phyloP scores from a whole-genome alignment of 2,329 filamentous ascomycete species.

The Fusarium solani-melongenae region DNA sequence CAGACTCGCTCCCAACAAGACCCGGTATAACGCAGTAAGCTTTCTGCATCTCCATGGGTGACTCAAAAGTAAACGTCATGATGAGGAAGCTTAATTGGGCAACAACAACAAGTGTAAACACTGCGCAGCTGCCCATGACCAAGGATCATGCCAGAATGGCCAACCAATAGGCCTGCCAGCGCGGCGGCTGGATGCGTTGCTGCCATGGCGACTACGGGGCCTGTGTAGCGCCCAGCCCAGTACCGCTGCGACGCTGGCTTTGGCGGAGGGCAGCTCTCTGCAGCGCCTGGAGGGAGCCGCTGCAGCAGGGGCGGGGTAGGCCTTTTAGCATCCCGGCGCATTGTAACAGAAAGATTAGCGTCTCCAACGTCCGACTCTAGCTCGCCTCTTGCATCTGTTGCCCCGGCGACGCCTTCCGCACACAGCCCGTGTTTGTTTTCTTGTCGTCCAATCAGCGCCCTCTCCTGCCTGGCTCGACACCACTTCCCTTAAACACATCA shows the following conservation, averaged over 20 bases:
- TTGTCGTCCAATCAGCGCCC: slow-evolving; percentile 43
- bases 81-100: slow-evolving; percentile 28
- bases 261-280: slow-evolving; percentile 25
- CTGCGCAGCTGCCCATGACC: slow-evolving; percentile 21
- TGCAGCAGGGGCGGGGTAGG: slow-evolving; percentile 42
- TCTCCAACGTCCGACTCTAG: slow-evolving; percentile 34
- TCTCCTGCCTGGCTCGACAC: slow-evolving; percentile 26
- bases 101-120: slow-evolving; percentile 42
- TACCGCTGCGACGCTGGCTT: slow-evolving; percentile 29
- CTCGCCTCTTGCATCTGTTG: slow-evolving; percentile 31
- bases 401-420: slow-evolving; percentile 42
- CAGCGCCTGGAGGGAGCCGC: slow-evolving; percentile 35
- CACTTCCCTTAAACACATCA: slow-evolving; percentile 49
- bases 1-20: background rate
- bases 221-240: slow-evolving; percentile 26
- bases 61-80: slow-evolving; percentile 36
- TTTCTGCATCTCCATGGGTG: slow-evolving; percentile 32
- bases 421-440: slow-evolving; percentile 47
- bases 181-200: slow-evolving; percentile 40
- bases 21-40: background rate
- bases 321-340: slow-evolving; percentile 33
- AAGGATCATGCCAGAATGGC: slow-evolving; percentile 42
- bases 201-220: slow-evolving; percentile 47
- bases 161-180: slow-evolving; percentile 37
- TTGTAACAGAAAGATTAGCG: slow-evolving; percentile 45